Evolutionary conservation across 805 yeast genomes (phyloP), one percentile per base, ranked within the genome.

Genomic region (Saccharomyces kudriavzevii): DNA sequence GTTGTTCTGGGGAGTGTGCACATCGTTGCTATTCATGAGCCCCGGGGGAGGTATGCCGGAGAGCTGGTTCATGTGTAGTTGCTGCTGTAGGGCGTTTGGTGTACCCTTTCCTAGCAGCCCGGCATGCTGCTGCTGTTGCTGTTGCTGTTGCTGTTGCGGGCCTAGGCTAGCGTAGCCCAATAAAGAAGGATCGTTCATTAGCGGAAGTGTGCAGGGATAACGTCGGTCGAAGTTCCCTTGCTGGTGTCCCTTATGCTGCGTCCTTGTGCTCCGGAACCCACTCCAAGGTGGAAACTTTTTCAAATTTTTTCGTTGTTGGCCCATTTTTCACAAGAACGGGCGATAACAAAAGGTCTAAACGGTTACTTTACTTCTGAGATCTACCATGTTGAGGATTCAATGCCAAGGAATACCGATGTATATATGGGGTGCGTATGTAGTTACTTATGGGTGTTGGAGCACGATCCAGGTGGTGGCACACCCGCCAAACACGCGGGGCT

Each of bases 1-100:
- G 63, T 56, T 70, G 61, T 61, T 75, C 67, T 57, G 68, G 76
- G 57, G 72, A 66, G 52, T 74, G 70, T 25, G 74, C 74, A 56
- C 74, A 73, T 52, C 50, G 22, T 29, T 46, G 51, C 52, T 54
- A 13, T 43, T 49, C 30, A 59, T 47, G 28, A 65, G 49, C 9
- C 69, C 68, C 4, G 67, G 69, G 5, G 69, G 69, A 4, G 66
- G 61, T 48, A 60, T 30, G 51, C 52, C 45, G 46, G 45, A 20
- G 43, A 20, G 43, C 11, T 48, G 49, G 30, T 47, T 51, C 14
- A 14, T 49, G 35, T 53, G 58, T 47, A 56, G 50, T 35, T 56
- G 57, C 35, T 50, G 54, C 48, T 48, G 58, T 45, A 56, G 45
- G 31, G 17, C 49, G 43, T 26, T 52, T 27, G 58, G 59, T 14